Base-by-base conservation (phyloP, 2,329 filamentous ascomycete genomes). In the Grosmannia clavigera region DNA sequence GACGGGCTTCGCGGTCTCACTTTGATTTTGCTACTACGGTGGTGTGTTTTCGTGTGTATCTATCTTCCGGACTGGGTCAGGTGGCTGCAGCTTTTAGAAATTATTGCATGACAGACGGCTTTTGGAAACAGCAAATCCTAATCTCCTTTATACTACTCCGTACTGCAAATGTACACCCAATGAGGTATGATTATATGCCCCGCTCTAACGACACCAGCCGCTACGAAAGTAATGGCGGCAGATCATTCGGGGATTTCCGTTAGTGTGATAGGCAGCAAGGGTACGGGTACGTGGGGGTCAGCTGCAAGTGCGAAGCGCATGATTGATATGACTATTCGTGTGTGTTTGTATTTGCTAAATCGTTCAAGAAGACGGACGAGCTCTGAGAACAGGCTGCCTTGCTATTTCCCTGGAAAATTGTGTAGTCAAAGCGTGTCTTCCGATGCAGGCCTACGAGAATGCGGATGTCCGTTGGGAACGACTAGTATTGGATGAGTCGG, bases 401-500 rank as follows among this genome's bases (percentile, higher is more conserved):
- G 10, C 25, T 4, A 3, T 40, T 27, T 51, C 9, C 5, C 27
- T 29, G 27, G 11, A 27, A 12, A 2, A 7, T 51, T 51, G 3
- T 25, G 48, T 22, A 27, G 4, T 46, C 43, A 46, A 12, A 43
- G 22, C 43, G 22, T 16, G 12, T 46, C 22, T 51, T 51, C 10
- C 14, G 22, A 27, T 25, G 48, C 48, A 22, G 48, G 22, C 9
- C 48, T 51, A 16, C 33, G 33, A 35, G 1, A 35, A 10, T 25
- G 48, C 48, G 48, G 48, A 51, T 51, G 48, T 51, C 48, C 48
- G 48, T 51, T 50, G 46, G n/a, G 46, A 50, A 19, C 40, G 40
- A 19, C 40, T 43, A 19, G 40, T 5, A 46, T 51, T 67, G 64
- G 64, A 65, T 62, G 62, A 61, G 62, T 54, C 57, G 61, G 11